Evolutionary conservation across 2,329 filamentous ascomycete species (phyloP), one percentile per base, ranked within the genome.

Genomic region (Nemania bipapillata): DNA sequence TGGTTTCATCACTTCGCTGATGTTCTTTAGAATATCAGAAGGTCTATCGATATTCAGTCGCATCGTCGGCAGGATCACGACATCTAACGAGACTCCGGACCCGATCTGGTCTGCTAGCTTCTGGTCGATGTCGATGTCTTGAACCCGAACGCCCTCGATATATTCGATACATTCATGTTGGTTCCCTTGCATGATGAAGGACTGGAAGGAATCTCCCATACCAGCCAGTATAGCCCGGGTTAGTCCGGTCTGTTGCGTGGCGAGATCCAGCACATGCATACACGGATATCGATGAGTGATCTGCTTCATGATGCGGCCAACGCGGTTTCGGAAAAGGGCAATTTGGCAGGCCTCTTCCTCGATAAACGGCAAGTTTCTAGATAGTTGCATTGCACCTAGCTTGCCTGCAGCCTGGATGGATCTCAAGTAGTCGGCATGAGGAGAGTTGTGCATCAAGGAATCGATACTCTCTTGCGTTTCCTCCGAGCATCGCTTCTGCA

Each of bases 211-310:
- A 0, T 73, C 66, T 0, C 74, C 74, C 2, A 82, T 65, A 1
- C 78, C 78, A 0, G 69, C 52, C 0, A 83, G 59, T 4, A 83
- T 65, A 28, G 77, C 72, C 47, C 75, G 72, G 0, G 76, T 75
- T 35, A 84, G 68, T 0, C 73, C 73, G n/a, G 74, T 30, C 1
- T 75, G 73, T 0, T 76, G 69, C 6, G 79, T 78, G 0, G 78
- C 77, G 1, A 84, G 65, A 0, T 78, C 78, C 1, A 84, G 74
- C 15, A 82, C 78, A 8, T 79, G 75, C 81, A 83, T 81, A 3
- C 73, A 74, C 0, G 81, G 77, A 49, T 81, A 81, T 11, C 78
- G 77, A 72, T 83, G 82, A 0, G 74, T 67, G 7, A 83, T 79
- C 70, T 84, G 82, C 54, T 73, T 70, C 8, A 78, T 70, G 11